Base-by-base conservation (phyloP, 2,329 filamentous ascomycete genomes). In the Trichoderma aggressivum region DNA sequence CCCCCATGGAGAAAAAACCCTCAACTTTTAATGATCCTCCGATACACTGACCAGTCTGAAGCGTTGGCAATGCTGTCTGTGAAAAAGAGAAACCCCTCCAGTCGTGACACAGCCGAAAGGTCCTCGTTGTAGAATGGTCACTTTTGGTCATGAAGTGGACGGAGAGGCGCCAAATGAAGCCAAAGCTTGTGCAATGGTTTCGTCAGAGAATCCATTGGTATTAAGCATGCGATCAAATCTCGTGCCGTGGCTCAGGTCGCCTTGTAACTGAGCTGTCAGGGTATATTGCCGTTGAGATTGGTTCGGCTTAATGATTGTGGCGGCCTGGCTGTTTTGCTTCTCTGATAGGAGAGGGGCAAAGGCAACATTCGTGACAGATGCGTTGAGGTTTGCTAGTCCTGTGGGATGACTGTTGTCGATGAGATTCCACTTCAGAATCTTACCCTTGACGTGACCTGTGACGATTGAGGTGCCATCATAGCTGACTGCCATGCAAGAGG, bases 381-480 rank as follows among this genome's bases (percentile, higher is more conserved):
- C 92, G 68, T 94, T 94, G 71, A 97, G 86, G 71, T 91, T 92
- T 2, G 88, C 86, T 60, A 95, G 77, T 66, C 91, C 89, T 3
- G 89, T 87, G 1, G 88, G 86, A 73, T 92, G 91, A 72, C 88
- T 89, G 72, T 89, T 88, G 74, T 90, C 90, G 47, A 89, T 89
- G 30, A 95, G 86, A 78, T 93, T 93, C 95, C 95, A 98, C 68
- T 87, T 86, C 36, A 93, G 83, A 53, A 98, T 86, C 77, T 92
- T 92, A 64, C 95, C 95, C 75, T 88, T 92, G 21, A 88, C 84
- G 77, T 98, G 94, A 7, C 94, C 94, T 3, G 94, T 94, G 30
- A 97, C 81, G 26, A 98, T 83, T 8, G 86, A 88, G 56, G 91
- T 94, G 30, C 93, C 92, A 79, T 98, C 95, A 80, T 96, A 94